A percentile compares a stretch with the other conserved stretches of the same genome.
These are phyloP conservation scores for Leccinum broughii DNA, from an alignment of 768 basidiomycete genomes.

Conservation along the genomic window DNA sequence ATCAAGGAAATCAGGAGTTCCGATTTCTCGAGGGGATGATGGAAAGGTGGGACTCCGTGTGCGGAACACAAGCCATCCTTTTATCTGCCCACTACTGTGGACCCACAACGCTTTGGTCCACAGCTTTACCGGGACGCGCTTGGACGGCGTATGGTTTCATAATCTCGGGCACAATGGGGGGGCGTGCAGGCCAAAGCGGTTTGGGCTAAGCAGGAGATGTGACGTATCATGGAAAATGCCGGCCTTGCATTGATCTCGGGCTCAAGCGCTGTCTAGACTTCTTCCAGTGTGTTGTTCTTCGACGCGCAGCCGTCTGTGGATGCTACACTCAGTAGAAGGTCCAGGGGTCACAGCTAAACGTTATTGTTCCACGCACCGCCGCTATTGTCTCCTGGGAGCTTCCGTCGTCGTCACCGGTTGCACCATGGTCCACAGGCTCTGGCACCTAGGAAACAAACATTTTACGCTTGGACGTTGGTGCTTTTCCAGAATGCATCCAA, in stretches of 20 bases:
- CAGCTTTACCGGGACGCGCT: constrained; percentile 10
- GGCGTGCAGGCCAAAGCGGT: not conserved
- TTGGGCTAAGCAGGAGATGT: too few species aligned
- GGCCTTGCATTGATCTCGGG: constrained; percentile 24
- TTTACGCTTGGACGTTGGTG: too few species aligned
- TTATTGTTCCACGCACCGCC: not conserved
- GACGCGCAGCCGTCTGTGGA: too few species aligned
- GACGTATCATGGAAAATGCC: constrained; percentile 12
- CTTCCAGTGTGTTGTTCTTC: not conserved
- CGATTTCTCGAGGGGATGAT: not conserved
- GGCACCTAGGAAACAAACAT: too few species aligned
- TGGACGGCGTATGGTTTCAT: constrained; percentile 10
- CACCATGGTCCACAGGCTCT: not conserved
- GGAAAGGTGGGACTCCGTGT: not conserved
- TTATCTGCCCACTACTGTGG: constrained; percentile 7
- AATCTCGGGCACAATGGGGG: not conserved
- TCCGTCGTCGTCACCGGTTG: not conserved
- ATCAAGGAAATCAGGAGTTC: not conserved
- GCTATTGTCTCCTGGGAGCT: not conserved
- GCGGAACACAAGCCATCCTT: constrained; percentile 9
- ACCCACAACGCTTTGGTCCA: constrained; percentile 5
- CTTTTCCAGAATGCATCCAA: too few species aligned
- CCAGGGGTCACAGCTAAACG: not conserved
- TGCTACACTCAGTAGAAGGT: not conserved
- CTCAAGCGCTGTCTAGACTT: constrained; percentile 1